A percentile compares a stretch with the other conserved stretches of the same genome.
These are phyloP conservation scores for Pistacia vera DNA, from an alignment of 345 rosid species.

Conservation along the genomic window DNA sequence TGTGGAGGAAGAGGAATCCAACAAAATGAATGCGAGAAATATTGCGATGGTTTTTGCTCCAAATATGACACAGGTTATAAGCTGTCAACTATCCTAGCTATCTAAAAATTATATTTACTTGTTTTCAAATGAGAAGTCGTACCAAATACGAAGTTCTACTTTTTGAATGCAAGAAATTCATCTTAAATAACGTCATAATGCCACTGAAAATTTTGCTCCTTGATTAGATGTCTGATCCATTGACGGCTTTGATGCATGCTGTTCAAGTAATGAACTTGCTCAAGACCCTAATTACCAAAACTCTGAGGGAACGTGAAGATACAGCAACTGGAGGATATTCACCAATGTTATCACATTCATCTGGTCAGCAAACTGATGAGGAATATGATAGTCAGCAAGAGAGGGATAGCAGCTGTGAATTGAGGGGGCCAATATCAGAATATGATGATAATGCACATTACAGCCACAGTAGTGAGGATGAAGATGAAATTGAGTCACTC, in stretches of 20 bases:
- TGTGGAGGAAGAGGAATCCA: slow-evolving; percentile 84
- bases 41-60: slow-evolving; percentile 97
- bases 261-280: slow-evolving; percentile 99
- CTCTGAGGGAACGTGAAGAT: slow-evolving; percentile 73
- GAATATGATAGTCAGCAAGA: slow-evolving; percentile 73
- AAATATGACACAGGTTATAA: slow-evolving; percentile 91
- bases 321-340: slow-evolving; percentile 63
- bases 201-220: background rate
- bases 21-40: slow-evolving; percentile 95
- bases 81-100: background rate
- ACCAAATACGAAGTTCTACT: background rate
- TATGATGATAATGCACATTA: slow-evolving; percentile 42
- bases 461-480: slow-evolving; percentile 41
- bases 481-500: slow-evolving; percentile 53
- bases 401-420: slow-evolving; percentile 76
- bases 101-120: background rate
- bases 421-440: slow-evolving; percentile 59
- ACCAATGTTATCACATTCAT: slow-evolving; percentile 64
- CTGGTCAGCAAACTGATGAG: slow-evolving; percentile 53
- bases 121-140: background rate
- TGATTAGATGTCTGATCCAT: slow-evolving; percentile 87
- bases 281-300: slow-evolving; percentile 69
- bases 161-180: slow-evolving; percentile 3
- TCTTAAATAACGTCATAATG: background rate
- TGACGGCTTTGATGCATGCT: slow-evolving; percentile 93